Base-by-base conservation (phyloP, 2,329 filamentous ascomycete genomes). In the Penicillium brevicompactum region DNA sequence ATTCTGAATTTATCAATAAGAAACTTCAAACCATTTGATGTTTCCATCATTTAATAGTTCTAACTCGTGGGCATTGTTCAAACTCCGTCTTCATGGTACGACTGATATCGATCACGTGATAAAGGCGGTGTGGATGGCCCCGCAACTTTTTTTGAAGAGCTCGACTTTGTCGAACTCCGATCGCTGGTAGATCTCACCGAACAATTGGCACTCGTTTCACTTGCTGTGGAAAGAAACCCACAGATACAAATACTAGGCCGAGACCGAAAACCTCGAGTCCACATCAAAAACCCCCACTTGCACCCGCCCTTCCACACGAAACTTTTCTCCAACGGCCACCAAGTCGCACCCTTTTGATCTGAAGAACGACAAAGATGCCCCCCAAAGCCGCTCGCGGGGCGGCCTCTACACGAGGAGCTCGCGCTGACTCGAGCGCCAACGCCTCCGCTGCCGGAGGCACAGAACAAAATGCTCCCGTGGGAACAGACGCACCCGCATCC, bases 371-470 rank as follows among this genome's bases (percentile, higher is more conserved):
- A 14, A 58, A 49, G 45, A 74, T 74, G 71, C 71, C 71, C 44
- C 71, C 72, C 38, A 74, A 73, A 66, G 63, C 64, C 16, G 62
- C 63, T n/a, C 57, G 60, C 32, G 61, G 64, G 43, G 56, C 58
- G 18, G 55, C 58, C 30, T 51, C 58, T 5, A 46, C n/a, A 5
- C 47, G 52, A 1, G 42, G 52, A 21, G 47, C 52, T 11, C 53
- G 49, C 37, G 31, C 54, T 34, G 56, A 59, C 27, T 24, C 60
- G 32, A 51, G 60, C 18, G 44, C 65, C 14, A 59, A 64, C 2
- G 59, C 59, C 40, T 43, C 62, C 27, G 50, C 58, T 16, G 51
- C 53, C 24, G 46, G 60, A 24, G 44, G 47, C 30, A 49, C 34
- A 51, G 43, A 47, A 22, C 59, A 58, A 56, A 64, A 60, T 56